These are phyloP conservation scores for Mycotypha africana DNA, from an alignment of 371 early-diverging fungal genomes.

Conservation along the genomic window DNA sequence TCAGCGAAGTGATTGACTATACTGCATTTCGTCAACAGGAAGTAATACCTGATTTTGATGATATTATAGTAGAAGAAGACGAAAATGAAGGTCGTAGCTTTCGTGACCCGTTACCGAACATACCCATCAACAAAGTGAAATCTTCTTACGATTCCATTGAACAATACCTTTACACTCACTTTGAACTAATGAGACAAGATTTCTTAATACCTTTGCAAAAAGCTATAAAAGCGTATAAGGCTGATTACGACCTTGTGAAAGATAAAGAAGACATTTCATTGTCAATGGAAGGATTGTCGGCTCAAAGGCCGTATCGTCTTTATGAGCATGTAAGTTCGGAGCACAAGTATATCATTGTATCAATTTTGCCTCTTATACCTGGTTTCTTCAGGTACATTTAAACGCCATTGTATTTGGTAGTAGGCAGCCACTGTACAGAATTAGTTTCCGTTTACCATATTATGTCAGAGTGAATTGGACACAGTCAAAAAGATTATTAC, in stretches of 20 bases:
- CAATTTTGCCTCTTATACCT: too few species aligned
- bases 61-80: constrained; percentile 11
- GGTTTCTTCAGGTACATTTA: constrained; percentile 36
- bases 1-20: constrained; percentile 23
- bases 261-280: constrained; percentile 21
- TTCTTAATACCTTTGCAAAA: constrained; percentile 49
- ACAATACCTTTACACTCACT: constrained; percentile 60
- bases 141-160: constrained; percentile 46
- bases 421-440: constrained; percentile 44
- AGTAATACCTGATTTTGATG: constrained; percentile 25
- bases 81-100: constrained; percentile 4
- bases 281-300: constrained; percentile 4
- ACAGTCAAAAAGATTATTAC: constrained; percentile 52
- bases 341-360: too few species aligned
- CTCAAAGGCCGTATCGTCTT: constrained; percentile 14
- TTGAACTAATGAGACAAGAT: constrained; percentile 61
- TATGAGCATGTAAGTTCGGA: constrained; percentile 41
- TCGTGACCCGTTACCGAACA: constrained; percentile 23
- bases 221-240: constrained; percentile 41
- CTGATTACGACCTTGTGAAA: constrained; percentile 9
- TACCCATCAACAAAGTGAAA: constrained; percentile 50
- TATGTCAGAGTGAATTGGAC: constrained; percentile 42
- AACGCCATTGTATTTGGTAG: constrained; percentile 49
- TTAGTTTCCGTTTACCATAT: constrained; percentile 48
- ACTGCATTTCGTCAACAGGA: constrained; percentile 17